phyloP scores from a whole-genome alignment of 2,329 filamentous ascomycete genomes.

The Pyricularia sp. region DNA sequence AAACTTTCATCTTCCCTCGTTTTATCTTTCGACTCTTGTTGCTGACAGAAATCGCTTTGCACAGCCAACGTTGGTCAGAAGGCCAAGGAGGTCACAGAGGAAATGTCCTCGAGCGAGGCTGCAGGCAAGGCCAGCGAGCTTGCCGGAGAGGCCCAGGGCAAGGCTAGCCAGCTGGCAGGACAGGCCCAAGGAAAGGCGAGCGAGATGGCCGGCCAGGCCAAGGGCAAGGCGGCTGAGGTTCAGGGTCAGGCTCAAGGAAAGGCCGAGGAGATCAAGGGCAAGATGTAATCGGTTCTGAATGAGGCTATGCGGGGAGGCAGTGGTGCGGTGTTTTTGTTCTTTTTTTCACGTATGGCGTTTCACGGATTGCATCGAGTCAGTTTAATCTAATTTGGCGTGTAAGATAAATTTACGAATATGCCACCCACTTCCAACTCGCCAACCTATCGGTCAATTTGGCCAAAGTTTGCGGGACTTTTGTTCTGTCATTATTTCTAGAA shows the following conservation, averaged over 20 bases:
- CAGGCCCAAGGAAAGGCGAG: conserved; percentile 24
- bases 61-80: conserved; percentile 28
- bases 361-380: not conserved
- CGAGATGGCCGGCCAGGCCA: conserved; percentile 20
- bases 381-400: not conserved
- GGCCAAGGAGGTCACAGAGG: conserved; percentile 30
- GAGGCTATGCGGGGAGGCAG: not conserved
- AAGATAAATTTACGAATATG: not conserved
- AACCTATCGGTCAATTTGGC: not conserved
- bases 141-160: conserved; percentile 18
- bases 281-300: conserved; percentile 10
- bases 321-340: not conserved
- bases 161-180: conserved; percentile 12
- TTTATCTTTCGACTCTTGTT: not conserved
- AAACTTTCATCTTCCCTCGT: not conserved
- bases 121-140: conserved; percentile 27
- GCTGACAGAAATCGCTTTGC: not conserved
- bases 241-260: conserved; percentile 28
- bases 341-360: not conserved
- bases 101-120: conserved; percentile 19
- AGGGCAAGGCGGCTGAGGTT: conserved; percentile 21
- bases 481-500: not conserved
- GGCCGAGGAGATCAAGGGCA: conserved; percentile 25
- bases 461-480: not conserved
- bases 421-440: not conserved